Base-by-base conservation (phyloP, 2,329 filamentous ascomycete genomes). In the Diaporthe citri region DNA sequence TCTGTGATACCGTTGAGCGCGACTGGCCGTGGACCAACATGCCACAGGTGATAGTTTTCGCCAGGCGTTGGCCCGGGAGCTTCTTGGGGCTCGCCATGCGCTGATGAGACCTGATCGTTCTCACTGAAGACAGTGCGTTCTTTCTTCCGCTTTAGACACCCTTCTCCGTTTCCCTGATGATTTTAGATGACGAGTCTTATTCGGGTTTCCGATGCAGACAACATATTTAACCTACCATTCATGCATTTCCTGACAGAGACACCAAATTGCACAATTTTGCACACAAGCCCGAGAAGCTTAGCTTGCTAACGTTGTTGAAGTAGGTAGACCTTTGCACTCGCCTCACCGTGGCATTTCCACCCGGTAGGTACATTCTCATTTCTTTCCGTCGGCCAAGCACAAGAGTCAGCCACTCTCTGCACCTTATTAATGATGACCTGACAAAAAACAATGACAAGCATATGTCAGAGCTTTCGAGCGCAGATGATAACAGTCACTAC, bases 391-490 rank as follows among this genome's bases (percentile, higher is more conserved):
- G n/a, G 28, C 36, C 17, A 31, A 22, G 17, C 13, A 22, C 34
- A 31, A 52, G 43, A 74, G 46, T 22, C 36, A 64, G 25, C 57
- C 57, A 72, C 57, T 25, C 39, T 64, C 56, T 15, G 39, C 31
- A 48, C 67, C 85, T 80, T 81, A 80, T 80, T 81, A 80, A 91
- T 97, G 95, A 97, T 97, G 94, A 97, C 90, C 84, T 88, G 91
- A 95, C 93, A 90, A 88, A 87, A 89, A 90, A 88, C 85, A 86
- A 93, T 92, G 95, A 97, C 95, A 97, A 97, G 95, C 95, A 97
- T 97, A 97, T 97, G 95, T 97, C 95, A 90, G 93, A 97, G 95
- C 91, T 89, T 87, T 77, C 83, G 83, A 83, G 87, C 87, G 76
- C 81, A 82, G 85, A 88, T 82, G 89, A 90, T 80, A 85, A 78